Percentiles rank a stretch among this genome's conserved stretches.
These are phyloP conservation scores for Fusarium continuum DNA, from an alignment of 2,329 filamentous ascomycete species.

Conservation along the genomic window DNA sequence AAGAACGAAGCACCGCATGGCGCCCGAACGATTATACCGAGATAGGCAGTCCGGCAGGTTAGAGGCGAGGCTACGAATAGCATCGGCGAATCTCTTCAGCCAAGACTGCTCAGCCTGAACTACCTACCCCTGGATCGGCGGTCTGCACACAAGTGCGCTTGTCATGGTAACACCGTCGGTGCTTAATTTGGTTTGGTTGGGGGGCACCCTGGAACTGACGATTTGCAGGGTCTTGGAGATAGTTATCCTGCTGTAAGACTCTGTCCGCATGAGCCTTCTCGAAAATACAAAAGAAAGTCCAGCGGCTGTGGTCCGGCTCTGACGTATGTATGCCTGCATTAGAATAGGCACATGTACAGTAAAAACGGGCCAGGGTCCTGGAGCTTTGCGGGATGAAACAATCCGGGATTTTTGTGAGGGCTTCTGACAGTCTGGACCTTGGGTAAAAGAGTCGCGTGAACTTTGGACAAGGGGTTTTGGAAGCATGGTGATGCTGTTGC, in stretches of 20 bases:
- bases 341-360: background rate
- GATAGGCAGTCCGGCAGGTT: constrained; percentile 22
- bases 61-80: constrained; percentile 30
- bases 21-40: constrained; percentile 17
- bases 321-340: constrained; percentile 11
- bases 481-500: constrained; percentile 40
- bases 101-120: constrained; percentile 33
- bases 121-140: constrained; percentile 39
- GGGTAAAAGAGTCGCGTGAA: constrained; percentile 39
- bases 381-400: constrained; percentile 31
- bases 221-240: constrained; percentile 35
- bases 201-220: constrained; percentile 26
- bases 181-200: constrained; percentile 35
- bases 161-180: constrained; percentile 33
- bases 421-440: constrained; percentile 36
- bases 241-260: constrained; percentile 14
- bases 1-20: constrained; percentile 20
- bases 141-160: constrained; percentile 32
- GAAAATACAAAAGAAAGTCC: constrained; percentile 15
- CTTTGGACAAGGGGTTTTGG: constrained; percentile 30
- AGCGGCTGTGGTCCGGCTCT: constrained; percentile 11
- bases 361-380: constrained; percentile 23
- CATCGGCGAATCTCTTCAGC: constrained; percentile 35
- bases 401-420: constrained; percentile 24
- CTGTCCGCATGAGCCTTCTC: constrained; percentile 7